Evolutionary conservation across 345 rosid genomes (phyloP).

Genomic region (Lumnitzera racemosa): DNA sequence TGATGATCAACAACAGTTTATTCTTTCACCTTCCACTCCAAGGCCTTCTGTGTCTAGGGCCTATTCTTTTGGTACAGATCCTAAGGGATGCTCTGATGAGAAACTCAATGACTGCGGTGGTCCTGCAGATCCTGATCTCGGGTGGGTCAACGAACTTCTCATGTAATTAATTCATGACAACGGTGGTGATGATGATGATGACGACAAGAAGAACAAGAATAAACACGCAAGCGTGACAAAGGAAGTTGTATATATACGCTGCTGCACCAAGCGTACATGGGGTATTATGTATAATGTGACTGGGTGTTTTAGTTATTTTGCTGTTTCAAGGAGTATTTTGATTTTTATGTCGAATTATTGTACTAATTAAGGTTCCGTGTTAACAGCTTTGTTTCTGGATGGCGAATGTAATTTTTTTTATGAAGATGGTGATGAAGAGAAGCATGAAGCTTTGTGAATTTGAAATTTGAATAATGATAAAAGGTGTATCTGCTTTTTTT

Average conservation of each 20-base stretch:
- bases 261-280: too few species aligned
- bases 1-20: constrained; percentile 35
- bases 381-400: too few species aligned
- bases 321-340: too few species aligned
- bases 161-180: constrained; percentile 26
- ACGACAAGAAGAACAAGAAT: constrained; percentile 5
- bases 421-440: too few species aligned
- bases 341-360: too few species aligned
- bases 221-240: neutral
- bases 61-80: constrained; percentile 8
- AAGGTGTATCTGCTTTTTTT: too few species aligned
- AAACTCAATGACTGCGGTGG: constrained; percentile 2
- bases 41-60: constrained; percentile 14
- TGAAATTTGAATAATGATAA: too few species aligned
- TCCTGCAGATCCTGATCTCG: constrained; percentile 58
- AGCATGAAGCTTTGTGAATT: too few species aligned
- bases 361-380: too few species aligned
- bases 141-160: constrained; percentile 90
- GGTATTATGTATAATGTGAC: too few species aligned
- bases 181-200: neutral
- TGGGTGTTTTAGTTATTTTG: too few species aligned
- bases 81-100: constrained; percentile 9
- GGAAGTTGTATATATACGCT: constrained; percentile 9
- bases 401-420: too few species aligned
- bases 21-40: constrained; percentile 52